Conservation (phyloP, 257 asterid species). For the Paulownia fortunei region DNA sequence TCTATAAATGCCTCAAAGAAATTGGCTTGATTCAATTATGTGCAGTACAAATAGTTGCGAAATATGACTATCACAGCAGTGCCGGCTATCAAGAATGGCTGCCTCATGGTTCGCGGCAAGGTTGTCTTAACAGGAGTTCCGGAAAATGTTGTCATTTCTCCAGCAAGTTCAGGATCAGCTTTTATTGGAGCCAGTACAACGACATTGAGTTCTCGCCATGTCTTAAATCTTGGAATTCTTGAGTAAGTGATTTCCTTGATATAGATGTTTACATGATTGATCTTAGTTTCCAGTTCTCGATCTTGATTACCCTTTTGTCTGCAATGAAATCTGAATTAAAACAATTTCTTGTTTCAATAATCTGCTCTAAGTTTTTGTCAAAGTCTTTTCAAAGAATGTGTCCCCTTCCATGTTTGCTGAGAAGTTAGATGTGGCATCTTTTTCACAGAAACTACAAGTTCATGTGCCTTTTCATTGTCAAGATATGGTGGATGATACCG, state of each 20-base stretch:
- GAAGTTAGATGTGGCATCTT: too few relatives aligned
- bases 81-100: conserved; percentile 46
- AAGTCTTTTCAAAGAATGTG: too few relatives aligned
- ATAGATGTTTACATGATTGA: background rate
- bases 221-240: conserved; percentile 58
- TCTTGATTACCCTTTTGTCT: too few relatives aligned
- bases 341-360: background rate
- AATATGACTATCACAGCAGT: conserved; percentile 50
- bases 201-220: conserved; percentile 46
- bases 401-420: too few relatives aligned
- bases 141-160: conserved; percentile 36
- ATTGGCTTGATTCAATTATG: background rate
- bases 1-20: background rate
- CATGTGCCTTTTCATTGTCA: conserved; percentile 49
- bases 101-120: conserved; percentile 51
- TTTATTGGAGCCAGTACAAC: conserved; percentile 52
- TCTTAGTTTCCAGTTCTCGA: too few relatives aligned
- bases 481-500: conserved; percentile 75
- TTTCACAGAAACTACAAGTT: conserved; percentile 51
- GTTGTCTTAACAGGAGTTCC: conserved; percentile 49
- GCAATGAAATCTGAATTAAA: too few relatives aligned
- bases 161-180: conserved; percentile 42
- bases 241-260: conserved; percentile 33
- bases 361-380: background rate
- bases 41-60: conserved; percentile 14